Conservation (phyloP, 2,329 filamentous ascomycete species). For the Chaetomium sp. region DNA sequence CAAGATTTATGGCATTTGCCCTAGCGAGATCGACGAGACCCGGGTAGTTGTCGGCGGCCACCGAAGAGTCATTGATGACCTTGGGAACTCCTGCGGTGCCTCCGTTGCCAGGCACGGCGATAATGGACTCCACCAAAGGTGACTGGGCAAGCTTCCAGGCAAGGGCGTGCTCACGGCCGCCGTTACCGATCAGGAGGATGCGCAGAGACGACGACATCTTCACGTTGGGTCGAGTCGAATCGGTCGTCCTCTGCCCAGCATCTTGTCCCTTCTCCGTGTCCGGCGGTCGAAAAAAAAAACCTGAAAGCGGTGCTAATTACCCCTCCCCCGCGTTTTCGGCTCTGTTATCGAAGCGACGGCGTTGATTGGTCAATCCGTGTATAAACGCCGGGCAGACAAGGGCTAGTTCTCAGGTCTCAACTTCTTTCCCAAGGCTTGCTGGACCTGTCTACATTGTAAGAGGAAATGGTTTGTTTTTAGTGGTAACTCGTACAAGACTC, state of each 20-base stretch:
- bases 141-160: constrained; percentile 94
- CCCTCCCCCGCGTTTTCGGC: constrained; percentile 35
- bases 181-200: constrained; percentile 87
- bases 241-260: constrained; percentile 22
- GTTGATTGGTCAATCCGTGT: constrained; percentile 31
- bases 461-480: background rate
- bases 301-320: constrained; percentile 22
- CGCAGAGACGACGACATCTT: constrained; percentile 49
- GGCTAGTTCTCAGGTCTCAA: background rate
- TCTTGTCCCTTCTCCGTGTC: constrained; percentile 20
- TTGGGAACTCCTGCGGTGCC: constrained; percentile 75
- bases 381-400: background rate
- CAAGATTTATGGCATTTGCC: constrained; percentile 73
- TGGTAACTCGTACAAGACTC: background rate
- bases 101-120: constrained; percentile 77
- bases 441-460: background rate
- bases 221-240: constrained; percentile 23
- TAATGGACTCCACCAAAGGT: constrained; percentile 73
- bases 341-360: constrained; percentile 17
- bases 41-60: constrained; percentile 76
- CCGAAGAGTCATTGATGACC: constrained; percentile 68
- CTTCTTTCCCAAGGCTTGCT: background rate
- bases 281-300: constrained; percentile 24
- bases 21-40: constrained; percentile 75
- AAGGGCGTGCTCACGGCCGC: constrained; percentile 90